A percentile compares a stretch with the other conserved stretches of the same genome.
These are phyloP conservation scores for Pyrus betulifolia DNA, from an alignment of 306 rosid species.

Conservation along the genomic window DNA sequence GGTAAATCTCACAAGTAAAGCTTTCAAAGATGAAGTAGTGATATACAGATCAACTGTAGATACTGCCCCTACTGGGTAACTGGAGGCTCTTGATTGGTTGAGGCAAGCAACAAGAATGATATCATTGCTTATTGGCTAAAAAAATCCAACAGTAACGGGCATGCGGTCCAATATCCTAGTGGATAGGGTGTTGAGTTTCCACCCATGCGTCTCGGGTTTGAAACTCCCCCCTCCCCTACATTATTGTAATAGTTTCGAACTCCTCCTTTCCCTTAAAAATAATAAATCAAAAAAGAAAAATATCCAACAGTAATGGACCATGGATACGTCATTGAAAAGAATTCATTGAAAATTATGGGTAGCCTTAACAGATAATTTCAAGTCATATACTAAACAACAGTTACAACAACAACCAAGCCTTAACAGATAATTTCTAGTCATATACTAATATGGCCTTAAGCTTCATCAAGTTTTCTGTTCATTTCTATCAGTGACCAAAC, in stretches of 20 bases:
- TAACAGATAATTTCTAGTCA: neutral
- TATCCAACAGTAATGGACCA: neutral
- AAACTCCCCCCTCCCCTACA: too few relatives aligned
- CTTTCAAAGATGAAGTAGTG: neutral
- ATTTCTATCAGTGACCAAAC: neutral
- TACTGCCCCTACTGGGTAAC: neutral
- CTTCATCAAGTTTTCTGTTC: neutral
- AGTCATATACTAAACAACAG: neutral
- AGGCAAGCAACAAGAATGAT: neutral
- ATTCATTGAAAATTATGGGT: neutral
- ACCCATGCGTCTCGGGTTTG: too few relatives aligned
- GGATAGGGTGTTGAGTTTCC: too few relatives aligned
- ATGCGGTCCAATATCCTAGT: too few relatives aligned
- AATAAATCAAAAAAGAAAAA: too few relatives aligned
- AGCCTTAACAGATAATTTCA: neutral
- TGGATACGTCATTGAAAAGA: neutral
- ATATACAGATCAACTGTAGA: neutral
- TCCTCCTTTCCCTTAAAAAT: too few relatives aligned
- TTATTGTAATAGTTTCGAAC: too few relatives aligned
- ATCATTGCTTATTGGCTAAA: neutral
- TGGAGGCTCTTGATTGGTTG: neutral
- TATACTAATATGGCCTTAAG: neutral
- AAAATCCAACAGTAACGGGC: neutral
- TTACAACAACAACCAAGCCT: neutral
- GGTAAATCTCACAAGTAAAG: neutral